phyloP scores from a whole-genome alignment of 1,284 basidiomycete species.

The Cryptococcus neoformans region DNA sequence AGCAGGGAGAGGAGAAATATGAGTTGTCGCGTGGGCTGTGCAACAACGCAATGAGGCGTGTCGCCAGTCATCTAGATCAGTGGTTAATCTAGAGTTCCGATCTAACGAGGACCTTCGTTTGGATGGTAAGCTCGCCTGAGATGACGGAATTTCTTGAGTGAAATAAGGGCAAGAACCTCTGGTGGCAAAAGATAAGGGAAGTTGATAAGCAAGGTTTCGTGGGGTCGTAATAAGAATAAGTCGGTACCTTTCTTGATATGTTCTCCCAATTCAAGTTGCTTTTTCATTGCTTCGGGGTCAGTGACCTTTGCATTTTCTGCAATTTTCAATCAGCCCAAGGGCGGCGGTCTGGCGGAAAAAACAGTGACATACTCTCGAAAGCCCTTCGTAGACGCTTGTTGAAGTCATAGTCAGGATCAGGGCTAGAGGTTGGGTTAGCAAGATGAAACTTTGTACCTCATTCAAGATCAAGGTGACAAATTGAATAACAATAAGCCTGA shows the following conservation, averaged over 20 bases:
- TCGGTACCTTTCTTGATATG: constrained; percentile 79
- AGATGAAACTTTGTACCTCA: not conserved
- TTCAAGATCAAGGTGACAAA: not conserved
- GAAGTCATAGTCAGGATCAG: constrained; percentile 48
- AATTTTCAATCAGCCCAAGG: not conserved
- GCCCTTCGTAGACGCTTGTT: constrained; percentile 47
- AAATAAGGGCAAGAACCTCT: constrained; percentile 85
- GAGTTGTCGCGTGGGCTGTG: no score
- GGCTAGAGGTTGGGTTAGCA: constrained; percentile 20
- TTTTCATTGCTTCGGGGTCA: constrained; percentile 70
- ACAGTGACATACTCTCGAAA: constrained; percentile 43
- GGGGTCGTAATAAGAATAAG: not conserved
- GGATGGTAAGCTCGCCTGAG: constrained; percentile 66
- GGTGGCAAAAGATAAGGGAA: constrained; percentile 2
- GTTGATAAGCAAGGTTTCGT: not conserved
- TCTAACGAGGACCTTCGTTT: constrained; percentile 34
- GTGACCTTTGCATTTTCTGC: constrained; percentile 69
- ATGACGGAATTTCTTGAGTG: constrained; percentile 80
- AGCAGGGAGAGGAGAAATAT: no score
- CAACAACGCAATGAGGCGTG: no score
- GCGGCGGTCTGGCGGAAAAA: no score
- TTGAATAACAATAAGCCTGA: not conserved
- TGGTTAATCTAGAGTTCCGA: not conserved
- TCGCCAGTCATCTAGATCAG: not conserved
- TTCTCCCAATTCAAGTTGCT: constrained; percentile 71